Percentiles rank a stretch among this genome's conserved stretches.
Evolutionary conservation across 768 basidiomycete genomes (phyloP).

Genomic region (Boletus speciosus): DNA sequence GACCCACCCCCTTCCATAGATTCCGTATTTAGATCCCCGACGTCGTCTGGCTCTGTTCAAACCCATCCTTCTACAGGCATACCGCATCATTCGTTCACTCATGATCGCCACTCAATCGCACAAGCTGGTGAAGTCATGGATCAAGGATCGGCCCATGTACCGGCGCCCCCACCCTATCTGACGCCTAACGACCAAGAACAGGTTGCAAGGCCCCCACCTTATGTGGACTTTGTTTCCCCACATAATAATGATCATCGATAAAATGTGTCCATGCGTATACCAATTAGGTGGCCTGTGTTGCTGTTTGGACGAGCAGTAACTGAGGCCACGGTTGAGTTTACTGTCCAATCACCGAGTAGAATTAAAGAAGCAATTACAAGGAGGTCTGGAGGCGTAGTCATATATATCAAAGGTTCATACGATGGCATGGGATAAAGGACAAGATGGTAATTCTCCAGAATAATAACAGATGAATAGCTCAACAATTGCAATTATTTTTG

Average conservation of each 20-base stretch:
- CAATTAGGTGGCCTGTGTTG: not conserved
- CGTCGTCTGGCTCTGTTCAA: slow-evolving; percentile 17
- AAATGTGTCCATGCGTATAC: not conserved
- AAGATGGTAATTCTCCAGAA: slow-evolving; percentile 16
- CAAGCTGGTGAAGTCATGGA: slow-evolving; percentile 32
- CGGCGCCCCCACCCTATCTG: slow-evolving; percentile 80
- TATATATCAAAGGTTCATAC: slow-evolving; percentile 23
- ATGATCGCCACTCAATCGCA: slow-evolving; percentile 31
- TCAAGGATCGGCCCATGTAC: slow-evolving; percentile 41
- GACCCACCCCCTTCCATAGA: slow-evolving; percentile 89
- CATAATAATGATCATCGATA: slow-evolving; percentile 10
- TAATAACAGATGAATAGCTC: slow-evolving; percentile 28
- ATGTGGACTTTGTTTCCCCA: slow-evolving; percentile 46
- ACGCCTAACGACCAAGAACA: slow-evolving; percentile 50
- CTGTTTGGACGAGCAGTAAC: not conserved
- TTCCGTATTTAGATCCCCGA: slow-evolving; percentile 57
- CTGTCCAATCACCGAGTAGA: slow-evolving; percentile 14
- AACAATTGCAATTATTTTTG: slow-evolving; percentile 83
- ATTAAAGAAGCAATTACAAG: slow-evolving; percentile 32
- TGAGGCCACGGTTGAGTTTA: not conserved
- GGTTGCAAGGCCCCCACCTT: slow-evolving; percentile 58
- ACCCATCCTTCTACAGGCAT: slow-evolving; percentile 29
- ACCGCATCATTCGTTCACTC: slow-evolving; percentile 28
- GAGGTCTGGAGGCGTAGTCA: slow-evolving; percentile 19
- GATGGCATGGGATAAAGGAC: slow-evolving; percentile 14